These are phyloP conservation scores for Pestalotiopsis sp. DNA, from an alignment of 2,329 filamentous ascomycete species.

Conservation along the genomic window DNA sequence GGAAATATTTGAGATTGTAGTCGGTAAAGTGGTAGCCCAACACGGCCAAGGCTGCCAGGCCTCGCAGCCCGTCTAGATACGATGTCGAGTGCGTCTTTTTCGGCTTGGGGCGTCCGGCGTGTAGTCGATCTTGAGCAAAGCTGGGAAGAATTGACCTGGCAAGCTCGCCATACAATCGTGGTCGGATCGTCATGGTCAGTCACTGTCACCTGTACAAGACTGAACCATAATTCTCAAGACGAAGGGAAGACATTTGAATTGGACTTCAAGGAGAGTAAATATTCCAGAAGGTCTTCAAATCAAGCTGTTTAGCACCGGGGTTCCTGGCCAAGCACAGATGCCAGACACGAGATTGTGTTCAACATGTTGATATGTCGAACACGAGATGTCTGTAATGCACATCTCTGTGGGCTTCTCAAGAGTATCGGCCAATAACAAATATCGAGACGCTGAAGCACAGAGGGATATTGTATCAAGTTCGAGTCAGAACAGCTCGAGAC, in stretches of 20 bases:
- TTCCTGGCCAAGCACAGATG: neutral
- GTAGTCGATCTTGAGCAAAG: neutral
- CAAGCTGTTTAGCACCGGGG: neutral
- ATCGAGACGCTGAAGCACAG: neutral
- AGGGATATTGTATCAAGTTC: neutral
- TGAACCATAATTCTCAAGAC: neutral
- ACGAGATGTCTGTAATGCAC: neutral
- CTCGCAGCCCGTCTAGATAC: slow-evolving; percentile 53
- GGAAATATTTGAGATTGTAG: slow-evolving; percentile 37
- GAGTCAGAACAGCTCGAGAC: too few species aligned
- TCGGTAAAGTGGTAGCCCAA: slow-evolving; percentile 44
- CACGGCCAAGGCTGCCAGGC: slow-evolving; percentile 50
- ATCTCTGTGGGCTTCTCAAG: neutral
- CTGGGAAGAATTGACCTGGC: neutral
- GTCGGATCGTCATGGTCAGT: neutral
- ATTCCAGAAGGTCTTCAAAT: too few species aligned
- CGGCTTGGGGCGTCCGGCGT: neutral
- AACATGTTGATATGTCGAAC: neutral
- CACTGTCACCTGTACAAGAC: neutral
- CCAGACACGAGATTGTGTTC: neutral
- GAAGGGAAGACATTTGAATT: neutral
- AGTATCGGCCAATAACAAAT: neutral
- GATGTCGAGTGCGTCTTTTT: slow-evolving; percentile 40
- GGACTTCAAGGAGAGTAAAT: too few species aligned
- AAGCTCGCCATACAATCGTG: neutral